A percentile compares a stretch with the other conserved stretches of the same genome.
Evolutionary conservation across 768 basidiomycete species (phyloP).

Genomic region (Hirschioporus abietinus): DNA sequence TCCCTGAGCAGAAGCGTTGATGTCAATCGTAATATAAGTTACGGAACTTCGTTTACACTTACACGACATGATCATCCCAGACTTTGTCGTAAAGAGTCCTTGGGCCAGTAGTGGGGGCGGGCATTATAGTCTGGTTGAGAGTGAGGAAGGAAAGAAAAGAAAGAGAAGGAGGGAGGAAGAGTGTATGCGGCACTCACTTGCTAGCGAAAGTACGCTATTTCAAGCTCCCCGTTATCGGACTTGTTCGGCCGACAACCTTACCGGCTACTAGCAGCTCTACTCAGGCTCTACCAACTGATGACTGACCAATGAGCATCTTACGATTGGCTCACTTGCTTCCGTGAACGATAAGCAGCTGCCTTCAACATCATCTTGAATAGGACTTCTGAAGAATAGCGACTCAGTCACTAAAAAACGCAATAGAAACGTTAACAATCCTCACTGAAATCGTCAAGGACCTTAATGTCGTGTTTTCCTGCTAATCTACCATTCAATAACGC

Average conservation of each 20-base stretch:
- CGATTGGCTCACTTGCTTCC: no score
- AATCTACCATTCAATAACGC: no score
- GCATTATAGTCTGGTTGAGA: slow-evolving; percentile 34
- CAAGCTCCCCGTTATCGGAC: not conserved
- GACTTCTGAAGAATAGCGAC: no score
- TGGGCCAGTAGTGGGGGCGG: slow-evolving; percentile 51
- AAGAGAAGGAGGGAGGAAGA: not conserved
- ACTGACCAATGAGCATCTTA: no score
- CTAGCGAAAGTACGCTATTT: not conserved
- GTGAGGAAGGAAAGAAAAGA: not conserved
- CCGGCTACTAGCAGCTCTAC: no score
- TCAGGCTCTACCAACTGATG: no score
- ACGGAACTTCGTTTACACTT: slow-evolving; percentile 24
- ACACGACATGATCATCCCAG: slow-evolving; percentile 96
- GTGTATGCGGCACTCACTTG: not conserved
- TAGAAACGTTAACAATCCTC: no score
- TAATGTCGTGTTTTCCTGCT: no score
- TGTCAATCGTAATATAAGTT: slow-evolving; percentile 8
- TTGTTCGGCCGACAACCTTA: not conserved
- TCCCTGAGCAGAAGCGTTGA: slow-evolving; percentile 39
- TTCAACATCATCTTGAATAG: no score
- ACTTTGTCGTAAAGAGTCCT: slow-evolving; percentile 97
- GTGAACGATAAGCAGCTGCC: no score
- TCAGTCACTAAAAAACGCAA: no score
- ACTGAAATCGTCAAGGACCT: no score